Evolutionary conservation across 2,329 filamentous ascomycete genomes (phyloP).

Genomic region (Penicillium freii): DNA sequence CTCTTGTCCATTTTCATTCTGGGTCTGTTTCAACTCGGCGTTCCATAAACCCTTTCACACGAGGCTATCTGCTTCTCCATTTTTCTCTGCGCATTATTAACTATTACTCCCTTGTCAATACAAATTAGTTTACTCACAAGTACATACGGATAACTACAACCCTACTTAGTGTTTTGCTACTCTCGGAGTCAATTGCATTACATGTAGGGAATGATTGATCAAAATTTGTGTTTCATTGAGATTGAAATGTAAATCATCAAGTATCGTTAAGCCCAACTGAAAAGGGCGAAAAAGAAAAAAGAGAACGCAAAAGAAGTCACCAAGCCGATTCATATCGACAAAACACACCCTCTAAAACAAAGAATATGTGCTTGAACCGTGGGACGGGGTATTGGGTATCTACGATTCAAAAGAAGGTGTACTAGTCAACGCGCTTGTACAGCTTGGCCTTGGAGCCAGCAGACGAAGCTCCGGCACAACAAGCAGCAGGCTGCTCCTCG

Average conservation of each 20-base stretch:
- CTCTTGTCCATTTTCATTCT: neutral
- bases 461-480: slow-evolving; percentile 20
- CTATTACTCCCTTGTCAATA: neutral
- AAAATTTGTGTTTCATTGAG: neutral
- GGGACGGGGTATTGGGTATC: slow-evolving; percentile 3
- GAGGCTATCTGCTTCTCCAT: neutral
- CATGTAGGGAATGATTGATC: neutral
- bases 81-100: neutral
- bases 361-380: neutral
- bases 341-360: neutral
- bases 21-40: neutral
- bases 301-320: neutral
- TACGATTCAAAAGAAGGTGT: neutral
- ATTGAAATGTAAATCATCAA: neutral
- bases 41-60: neutral
- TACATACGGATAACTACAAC: neutral
- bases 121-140: neutral
- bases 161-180: neutral
- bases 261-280: neutral
- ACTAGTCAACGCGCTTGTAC: slow-evolving; percentile 30
- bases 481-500: slow-evolving; percentile 16
- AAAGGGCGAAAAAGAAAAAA: neutral
- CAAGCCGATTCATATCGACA: neutral
- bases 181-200: neutral
- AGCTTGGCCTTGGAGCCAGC: slow-evolving; percentile 32